Evolutionary conservation across 208 protist species (phyloP).

Genomic region (Lotmaria passim): DNA sequence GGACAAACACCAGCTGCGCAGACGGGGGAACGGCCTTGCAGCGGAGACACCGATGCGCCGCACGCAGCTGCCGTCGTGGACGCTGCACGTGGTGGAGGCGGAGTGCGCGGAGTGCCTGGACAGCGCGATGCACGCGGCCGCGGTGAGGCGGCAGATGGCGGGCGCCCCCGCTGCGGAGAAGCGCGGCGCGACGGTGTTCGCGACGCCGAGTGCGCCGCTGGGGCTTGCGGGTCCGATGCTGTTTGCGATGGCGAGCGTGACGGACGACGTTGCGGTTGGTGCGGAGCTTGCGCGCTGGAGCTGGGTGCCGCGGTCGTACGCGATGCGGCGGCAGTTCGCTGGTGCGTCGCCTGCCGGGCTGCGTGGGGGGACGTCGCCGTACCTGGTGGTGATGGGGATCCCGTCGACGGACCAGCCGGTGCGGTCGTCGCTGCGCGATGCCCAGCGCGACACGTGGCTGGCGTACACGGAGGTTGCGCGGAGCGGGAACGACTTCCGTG

Average conservation of each 20-base stretch:
- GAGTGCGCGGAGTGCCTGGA: constrained; percentile 10
- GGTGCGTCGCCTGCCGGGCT: constrained; percentile 2
- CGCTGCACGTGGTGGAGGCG: constrained; percentile 13
- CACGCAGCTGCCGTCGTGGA: constrained; percentile 12
- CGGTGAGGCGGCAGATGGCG: background rate
- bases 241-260: constrained; percentile 27
- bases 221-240: constrained; percentile 24
- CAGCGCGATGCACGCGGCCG: background rate
- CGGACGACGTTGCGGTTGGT: constrained; percentile 20
- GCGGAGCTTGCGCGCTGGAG: constrained; percentile 17
- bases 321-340: constrained; percentile 16
- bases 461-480: constrained; percentile 8
- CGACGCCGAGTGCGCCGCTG: constrained; percentile 10
- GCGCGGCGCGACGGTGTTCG: constrained; percentile 2
- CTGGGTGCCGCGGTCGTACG: constrained; percentile 9
- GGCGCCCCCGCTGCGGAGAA: background rate
- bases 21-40: background rate
- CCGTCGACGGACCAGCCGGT: constrained; percentile 15
- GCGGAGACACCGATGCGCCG: background rate
- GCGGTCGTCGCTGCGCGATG: constrained; percentile 6
- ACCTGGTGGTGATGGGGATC: constrained; percentile 16
- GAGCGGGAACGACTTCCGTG: constrained; percentile 9
- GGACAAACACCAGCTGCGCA: background rate
- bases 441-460: constrained; percentile 2
- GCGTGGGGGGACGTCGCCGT: constrained; percentile 16